Evolutionary conservation across 2,329 filamentous ascomycete genomes (phyloP).

Genomic region (Sclerotinia subarctica): DNA sequence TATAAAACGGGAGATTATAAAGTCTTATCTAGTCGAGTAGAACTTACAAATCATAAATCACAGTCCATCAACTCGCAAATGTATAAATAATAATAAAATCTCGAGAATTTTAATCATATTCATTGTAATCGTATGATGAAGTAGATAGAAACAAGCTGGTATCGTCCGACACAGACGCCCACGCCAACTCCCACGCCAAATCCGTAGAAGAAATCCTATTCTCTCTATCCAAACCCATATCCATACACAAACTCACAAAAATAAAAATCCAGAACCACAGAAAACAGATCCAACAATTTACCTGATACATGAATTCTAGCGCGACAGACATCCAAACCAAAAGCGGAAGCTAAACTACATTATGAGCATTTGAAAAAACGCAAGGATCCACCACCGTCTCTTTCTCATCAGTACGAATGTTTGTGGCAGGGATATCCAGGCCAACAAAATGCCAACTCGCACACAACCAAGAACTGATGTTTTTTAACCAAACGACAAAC

Average conservation of each 20-base stretch:
- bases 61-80: not conserved
- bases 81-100: not conserved
- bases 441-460: slow-evolving; percentile 3
- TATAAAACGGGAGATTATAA: not conserved
- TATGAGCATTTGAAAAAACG: not conserved
- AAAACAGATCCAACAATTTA: slow-evolving; percentile 2
- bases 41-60: not conserved
- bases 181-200: not conserved
- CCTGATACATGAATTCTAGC: not conserved
- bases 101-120: not conserved
- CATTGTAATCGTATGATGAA: not conserved
- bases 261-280: not conserved
- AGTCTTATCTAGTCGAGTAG: not conserved
- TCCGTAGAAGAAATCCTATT: not conserved
- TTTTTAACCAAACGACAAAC: slow-evolving; percentile 4
- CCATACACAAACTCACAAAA: no score
- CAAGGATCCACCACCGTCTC: not conserved
- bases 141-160: slow-evolving; percentile 11
- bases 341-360: slow-evolving; percentile 5
- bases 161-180: slow-evolving; percentile 1
- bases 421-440: slow-evolving; percentile 2
- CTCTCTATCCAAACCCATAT: not conserved
- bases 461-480: slow-evolving; percentile 3
- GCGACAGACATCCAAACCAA: slow-evolving; percentile 3
- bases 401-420: not conserved